Evolutionary conservation across 805 yeast genomes (phyloP).

Genomic region (Sungouiella blattae): DNA sequence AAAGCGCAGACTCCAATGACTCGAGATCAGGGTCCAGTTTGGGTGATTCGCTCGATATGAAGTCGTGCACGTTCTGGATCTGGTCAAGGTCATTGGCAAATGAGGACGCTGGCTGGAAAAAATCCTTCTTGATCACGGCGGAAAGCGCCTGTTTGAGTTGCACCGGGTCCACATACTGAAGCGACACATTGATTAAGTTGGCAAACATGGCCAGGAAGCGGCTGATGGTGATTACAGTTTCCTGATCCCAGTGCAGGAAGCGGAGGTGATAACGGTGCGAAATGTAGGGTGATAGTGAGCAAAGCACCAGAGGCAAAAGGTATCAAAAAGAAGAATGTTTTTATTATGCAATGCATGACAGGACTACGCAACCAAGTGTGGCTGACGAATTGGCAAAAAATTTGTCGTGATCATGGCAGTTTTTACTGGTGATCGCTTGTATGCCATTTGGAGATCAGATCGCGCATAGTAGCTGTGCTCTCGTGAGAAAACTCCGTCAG

Average conservation of each 20-base stretch:
- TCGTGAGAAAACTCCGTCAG: no score
- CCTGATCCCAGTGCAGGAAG: no score
- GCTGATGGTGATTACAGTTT: no score
- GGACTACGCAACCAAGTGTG: no score
- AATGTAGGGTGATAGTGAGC: not conserved
- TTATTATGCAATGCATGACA: no score
- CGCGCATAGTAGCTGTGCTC: no score
- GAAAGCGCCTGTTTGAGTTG: constrained; percentile 39
- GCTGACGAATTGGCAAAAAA: no score
- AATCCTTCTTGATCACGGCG: constrained; percentile 46
- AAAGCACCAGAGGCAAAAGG: not conserved
- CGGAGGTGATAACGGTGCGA: no score
- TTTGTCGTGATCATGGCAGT: no score
- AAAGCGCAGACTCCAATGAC: constrained; percentile 25
- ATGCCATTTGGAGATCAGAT: no score
- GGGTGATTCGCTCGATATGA: constrained; percentile 28
- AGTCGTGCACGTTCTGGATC: constrained; percentile 43
- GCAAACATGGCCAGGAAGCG: no score
- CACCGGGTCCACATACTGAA: constrained; percentile 42
- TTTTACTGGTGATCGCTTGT: no score
- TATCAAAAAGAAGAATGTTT: not conserved
- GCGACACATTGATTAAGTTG: constrained; percentile 50
- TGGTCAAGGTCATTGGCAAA: constrained; percentile 36
- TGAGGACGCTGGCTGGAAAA: constrained; percentile 33
- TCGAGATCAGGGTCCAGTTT: constrained; percentile 19